Evolutionary conservation across 495 filamentous ascomycete genomes (phyloP).

Genomic region (Aspergillus nidulans): DNA sequence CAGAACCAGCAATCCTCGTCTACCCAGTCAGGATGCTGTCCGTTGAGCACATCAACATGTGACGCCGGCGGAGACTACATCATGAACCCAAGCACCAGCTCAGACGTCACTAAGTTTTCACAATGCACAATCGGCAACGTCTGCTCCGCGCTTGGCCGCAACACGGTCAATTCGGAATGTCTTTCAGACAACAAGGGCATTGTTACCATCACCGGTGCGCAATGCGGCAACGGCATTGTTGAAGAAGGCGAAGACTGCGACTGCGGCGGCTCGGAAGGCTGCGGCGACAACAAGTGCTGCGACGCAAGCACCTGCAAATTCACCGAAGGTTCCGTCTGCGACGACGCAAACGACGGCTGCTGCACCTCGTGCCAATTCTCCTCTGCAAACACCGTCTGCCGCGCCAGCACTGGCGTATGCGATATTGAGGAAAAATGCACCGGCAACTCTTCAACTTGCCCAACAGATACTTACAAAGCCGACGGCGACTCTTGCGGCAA

Average conservation of each 20-base stretch:
- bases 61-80: constrained; percentile 75
- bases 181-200: constrained; percentile 79
- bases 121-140: constrained; percentile 89
- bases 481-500: constrained; percentile 69
- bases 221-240: constrained; percentile 96
- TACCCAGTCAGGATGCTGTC: constrained; percentile 80
- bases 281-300: constrained; percentile 75
- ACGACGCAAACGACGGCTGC: constrained; percentile 88
- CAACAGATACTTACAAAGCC: constrained; percentile 59
- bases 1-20: constrained; percentile 59
- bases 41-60: constrained; percentile 63
- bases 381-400: constrained; percentile 65
- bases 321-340: constrained; percentile 69
- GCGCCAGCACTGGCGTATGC: constrained; percentile 70
- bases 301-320: constrained; percentile 87
- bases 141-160: constrained; percentile 81
- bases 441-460: constrained; percentile 69
- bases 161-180: constrained; percentile 71
- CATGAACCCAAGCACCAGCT: constrained; percentile 88
- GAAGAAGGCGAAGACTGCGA: constrained; percentile 94
- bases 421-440: constrained; percentile 81
- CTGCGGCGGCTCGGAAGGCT: constrained; percentile 73
- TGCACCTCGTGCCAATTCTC: constrained; percentile 75
- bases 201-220: constrained; percentile 75
- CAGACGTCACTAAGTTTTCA: constrained; percentile 73